A percentile compares a stretch with the other conserved stretches of the same genome.
Evolutionary conservation across 2,329 filamentous ascomycete species (phyloP).

Genomic region (Botryosphaeria dothidea): DNA sequence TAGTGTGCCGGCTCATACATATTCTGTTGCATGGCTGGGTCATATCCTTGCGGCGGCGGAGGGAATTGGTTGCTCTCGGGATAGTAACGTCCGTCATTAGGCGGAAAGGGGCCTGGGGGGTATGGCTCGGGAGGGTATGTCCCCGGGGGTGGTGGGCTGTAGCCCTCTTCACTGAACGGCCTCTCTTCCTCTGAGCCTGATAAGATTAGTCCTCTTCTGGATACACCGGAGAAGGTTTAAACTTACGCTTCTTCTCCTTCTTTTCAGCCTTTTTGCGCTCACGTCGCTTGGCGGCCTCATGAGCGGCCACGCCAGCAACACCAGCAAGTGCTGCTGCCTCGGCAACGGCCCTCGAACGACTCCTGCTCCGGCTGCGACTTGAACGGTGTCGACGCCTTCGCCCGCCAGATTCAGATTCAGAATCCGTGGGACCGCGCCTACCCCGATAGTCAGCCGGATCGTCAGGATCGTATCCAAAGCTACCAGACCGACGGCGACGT

Average conservation of each 20-base stretch:
- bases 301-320: conserved; percentile 57
- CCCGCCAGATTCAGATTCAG: conserved; percentile 24
- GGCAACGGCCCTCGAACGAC: conserved; percentile 53
- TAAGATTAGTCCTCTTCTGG: conserved; percentile 7
- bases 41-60: conserved; percentile 42
- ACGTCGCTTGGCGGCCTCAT: conserved; percentile 58
- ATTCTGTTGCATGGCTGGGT: conserved; percentile 28
- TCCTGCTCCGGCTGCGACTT: conserved; percentile 47
- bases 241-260: conserved; percentile 54
- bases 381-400: conserved; percentile 33
- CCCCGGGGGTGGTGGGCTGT: not conserved
- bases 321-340: conserved; percentile 60
- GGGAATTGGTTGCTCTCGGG: conserved; percentile 51
- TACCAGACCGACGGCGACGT: conserved; percentile 36
- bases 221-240: conserved; percentile 1
- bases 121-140: conserved; percentile 15
- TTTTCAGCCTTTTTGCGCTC: conserved; percentile 58
- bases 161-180: not conserved
- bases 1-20: conserved; percentile 30
- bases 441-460: conserved; percentile 45
- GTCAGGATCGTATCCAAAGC: conserved; percentile 36
- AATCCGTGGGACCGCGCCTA: conserved; percentile 44
- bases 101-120: conserved; percentile 6
- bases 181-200: conserved; percentile 24
- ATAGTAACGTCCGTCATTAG: conserved; percentile 40